Conservation (phyloP, 2,329 filamentous ascomycete genomes). For the Coniochaeta prunicola region DNA sequence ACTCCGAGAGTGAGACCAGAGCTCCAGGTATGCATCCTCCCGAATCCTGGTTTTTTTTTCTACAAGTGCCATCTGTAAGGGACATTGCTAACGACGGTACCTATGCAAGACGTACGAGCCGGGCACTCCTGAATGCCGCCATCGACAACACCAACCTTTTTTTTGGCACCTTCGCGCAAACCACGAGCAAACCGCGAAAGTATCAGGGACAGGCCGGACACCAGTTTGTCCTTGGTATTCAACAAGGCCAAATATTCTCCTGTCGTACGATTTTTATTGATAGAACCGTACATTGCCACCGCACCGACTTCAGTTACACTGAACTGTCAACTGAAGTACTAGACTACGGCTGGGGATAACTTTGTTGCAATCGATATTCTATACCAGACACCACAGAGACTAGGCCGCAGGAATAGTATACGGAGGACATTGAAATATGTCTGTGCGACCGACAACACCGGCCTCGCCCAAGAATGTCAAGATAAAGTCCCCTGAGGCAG, state of each 20-base stretch:
- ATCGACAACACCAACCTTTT: background rate
- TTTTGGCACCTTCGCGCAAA: background rate
- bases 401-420: background rate
- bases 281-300: background rate
- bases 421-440: conserved; percentile 25
- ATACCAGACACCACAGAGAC: background rate
- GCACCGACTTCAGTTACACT: background rate
- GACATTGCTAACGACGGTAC: background rate
- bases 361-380: background rate
- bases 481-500: conserved; percentile 51
- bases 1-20: background rate
- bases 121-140: background rate
- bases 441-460: conserved; percentile 39
- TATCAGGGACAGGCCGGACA: background rate
- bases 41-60: too few species aligned
- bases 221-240: background rate
- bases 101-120: background rate
- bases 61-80: too few species aligned
- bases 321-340: background rate
- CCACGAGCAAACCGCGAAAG: background rate
- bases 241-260: background rate
- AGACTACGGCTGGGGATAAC: background rate
- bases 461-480: conserved; percentile 50
- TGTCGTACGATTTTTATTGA: background rate
- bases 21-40: background rate